These are phyloP conservation scores for Stemphylium lycopersici DNA, from an alignment of 2,329 filamentous ascomycete species.

Conservation along the genomic window DNA sequence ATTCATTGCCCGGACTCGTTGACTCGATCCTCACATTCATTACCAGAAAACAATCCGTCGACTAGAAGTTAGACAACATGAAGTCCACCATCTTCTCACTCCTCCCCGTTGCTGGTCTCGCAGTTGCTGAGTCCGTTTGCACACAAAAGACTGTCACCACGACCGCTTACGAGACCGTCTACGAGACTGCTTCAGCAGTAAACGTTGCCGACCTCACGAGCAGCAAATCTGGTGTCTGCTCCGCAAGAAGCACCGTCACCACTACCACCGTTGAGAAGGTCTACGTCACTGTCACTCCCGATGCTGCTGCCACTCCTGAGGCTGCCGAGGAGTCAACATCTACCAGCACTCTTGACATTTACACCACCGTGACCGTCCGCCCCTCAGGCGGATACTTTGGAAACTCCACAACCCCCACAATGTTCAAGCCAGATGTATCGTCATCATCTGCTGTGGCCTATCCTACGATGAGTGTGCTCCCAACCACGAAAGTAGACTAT, in stretches of 20 bases:
- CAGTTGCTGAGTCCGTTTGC: constrained; percentile 31
- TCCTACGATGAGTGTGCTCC: neutral
- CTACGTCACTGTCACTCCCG: constrained; percentile 32
- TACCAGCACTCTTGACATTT: constrained; percentile 21
- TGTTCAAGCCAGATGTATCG: neutral
- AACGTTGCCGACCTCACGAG: constrained; percentile 1
- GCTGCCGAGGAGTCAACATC: constrained; percentile 14
- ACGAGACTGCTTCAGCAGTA: constrained; percentile 6
- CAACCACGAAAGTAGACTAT: neutral
- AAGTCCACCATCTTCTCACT: constrained; percentile 35
- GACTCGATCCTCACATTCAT: constrained; percentile 10
- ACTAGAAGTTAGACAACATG: constrained; percentile 24
- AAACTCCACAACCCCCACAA: constrained; percentile 18
- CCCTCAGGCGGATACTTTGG: constrained; percentile 13
- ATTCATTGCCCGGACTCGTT: constrained; percentile 25
- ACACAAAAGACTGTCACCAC: constrained; percentile 26
- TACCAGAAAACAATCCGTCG: constrained; percentile 1
- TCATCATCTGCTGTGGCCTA: neutral
- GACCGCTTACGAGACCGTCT: constrained; percentile 17
- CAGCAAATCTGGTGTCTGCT: constrained; percentile 10
- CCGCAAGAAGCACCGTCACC: constrained; percentile 22
- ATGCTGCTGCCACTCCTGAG: constrained; percentile 6
- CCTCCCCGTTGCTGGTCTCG: constrained; percentile 34
- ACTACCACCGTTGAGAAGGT: constrained; percentile 25
- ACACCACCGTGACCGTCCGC: constrained; percentile 24